Conservation (phyloP, 2,329 filamentous ascomycete species). For the Calonectria pteridis region DNA sequence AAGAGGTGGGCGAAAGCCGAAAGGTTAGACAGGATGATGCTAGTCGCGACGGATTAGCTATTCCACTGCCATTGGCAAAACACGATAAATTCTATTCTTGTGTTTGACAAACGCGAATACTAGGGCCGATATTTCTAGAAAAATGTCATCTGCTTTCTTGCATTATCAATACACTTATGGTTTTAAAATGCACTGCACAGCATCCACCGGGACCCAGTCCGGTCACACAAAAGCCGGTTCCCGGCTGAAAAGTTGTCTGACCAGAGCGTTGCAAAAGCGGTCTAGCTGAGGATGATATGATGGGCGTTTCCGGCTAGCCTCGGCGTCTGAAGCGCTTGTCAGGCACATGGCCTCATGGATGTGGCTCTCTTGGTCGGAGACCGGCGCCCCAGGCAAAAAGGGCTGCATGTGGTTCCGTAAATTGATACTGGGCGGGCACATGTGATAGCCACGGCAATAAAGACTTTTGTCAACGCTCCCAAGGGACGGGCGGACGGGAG, state of each 20-base stretch:
- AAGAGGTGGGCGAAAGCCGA: neutral
- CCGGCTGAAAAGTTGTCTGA: slow-evolving; percentile 30
- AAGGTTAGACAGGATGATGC: neutral
- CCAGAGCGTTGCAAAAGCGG: slow-evolving; percentile 24
- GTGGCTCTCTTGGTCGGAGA: slow-evolving; percentile 28
- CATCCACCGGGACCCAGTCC: slow-evolving; percentile 35
- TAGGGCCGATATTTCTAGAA: neutral
- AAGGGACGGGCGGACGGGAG: slow-evolving; percentile 23
- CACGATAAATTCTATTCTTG: neutral
- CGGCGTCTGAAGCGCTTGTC: slow-evolving; percentile 22
- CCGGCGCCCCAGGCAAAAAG: neutral
- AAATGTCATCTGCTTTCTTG: neutral
- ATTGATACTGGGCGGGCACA: neutral
- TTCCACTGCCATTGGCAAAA: slow-evolving; percentile 14
- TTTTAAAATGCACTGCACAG: slow-evolving; percentile 9
- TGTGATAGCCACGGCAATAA: neutral
- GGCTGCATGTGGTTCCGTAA: neutral
- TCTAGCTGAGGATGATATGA: slow-evolving; percentile 32
- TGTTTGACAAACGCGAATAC: neutral
- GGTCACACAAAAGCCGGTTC: slow-evolving; percentile 32
- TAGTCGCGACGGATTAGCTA: neutral
- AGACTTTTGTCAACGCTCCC: neutral
- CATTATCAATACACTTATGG: neutral
- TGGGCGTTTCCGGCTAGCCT: slow-evolving; percentile 33
- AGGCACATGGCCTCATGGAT: slow-evolving; percentile 21